Conservation (phyloP, 306 rosid genomes). For the Cucumis melo region DNA sequence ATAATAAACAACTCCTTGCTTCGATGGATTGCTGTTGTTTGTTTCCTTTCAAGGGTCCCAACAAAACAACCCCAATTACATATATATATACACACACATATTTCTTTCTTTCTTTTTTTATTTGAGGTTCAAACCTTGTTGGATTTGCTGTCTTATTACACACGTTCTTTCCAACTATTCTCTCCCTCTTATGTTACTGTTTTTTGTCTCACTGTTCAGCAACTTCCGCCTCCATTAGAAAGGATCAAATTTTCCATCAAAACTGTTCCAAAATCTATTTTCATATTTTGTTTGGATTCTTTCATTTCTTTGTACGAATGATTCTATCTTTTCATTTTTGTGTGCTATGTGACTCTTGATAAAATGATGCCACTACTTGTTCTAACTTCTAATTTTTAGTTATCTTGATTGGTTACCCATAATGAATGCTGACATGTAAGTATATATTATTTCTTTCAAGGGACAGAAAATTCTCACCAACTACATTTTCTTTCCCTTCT, state of each 20-base stretch:
- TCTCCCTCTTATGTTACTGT: background rate
- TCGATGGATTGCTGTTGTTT: background rate
- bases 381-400: background rate
- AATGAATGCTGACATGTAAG: background rate
- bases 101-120: too few species aligned
- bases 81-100: background rate
- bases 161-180: background rate
- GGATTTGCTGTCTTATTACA: constrained; percentile 4
- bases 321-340: background rate
- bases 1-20: background rate
- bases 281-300: background rate
- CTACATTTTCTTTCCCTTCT: background rate
- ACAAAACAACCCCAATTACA: background rate
- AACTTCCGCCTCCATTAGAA: background rate
- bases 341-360: background rate
- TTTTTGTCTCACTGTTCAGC: background rate
- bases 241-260: background rate
- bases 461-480: background rate
- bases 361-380: background rate
- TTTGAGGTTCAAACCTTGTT: background rate
- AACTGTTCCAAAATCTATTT: background rate
- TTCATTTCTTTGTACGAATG: background rate
- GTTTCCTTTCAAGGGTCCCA: constrained; percentile 11
- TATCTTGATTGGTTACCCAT: background rate
- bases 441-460: background rate